A percentile compares a stretch with the other conserved stretches of the same genome.
Conservation (phyloP, 192 early-diverging fungal genomes). For the Allomyces javanicus region DNA sequence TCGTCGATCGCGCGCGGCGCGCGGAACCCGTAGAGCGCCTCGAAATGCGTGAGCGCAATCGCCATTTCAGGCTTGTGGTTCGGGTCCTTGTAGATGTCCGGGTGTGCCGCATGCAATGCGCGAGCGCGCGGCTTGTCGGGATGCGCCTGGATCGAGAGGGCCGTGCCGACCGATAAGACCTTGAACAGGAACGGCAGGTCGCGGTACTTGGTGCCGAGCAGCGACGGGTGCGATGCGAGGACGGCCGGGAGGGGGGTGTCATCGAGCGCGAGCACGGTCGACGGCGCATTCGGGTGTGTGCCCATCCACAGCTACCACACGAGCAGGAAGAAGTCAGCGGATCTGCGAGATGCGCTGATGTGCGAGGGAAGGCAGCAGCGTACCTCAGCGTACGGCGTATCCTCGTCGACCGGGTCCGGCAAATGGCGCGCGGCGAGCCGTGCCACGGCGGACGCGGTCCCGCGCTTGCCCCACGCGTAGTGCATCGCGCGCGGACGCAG, state of each 20-base stretch:
- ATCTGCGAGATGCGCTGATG: neutral
- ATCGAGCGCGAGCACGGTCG: constrained; percentile 20
- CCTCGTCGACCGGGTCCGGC: constrained; percentile 29
- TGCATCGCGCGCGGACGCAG: constrained; percentile 3
- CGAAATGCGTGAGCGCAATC: constrained; percentile 82
- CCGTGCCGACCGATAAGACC: constrained; percentile 67
- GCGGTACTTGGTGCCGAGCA: constrained; percentile 27
- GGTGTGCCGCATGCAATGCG: constrained; percentile 42
- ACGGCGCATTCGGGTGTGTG: constrained; percentile 84
- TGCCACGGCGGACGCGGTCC: constrained; percentile 61
- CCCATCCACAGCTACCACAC: constrained; percentile 79
- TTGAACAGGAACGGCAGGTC: constrained; percentile 98
- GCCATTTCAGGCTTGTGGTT: constrained; percentile 98
- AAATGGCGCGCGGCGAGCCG: constrained; percentile 46
- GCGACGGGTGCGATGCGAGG: constrained; percentile 26
- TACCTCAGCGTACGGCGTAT: constrained; percentile 77
- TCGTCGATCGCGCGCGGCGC: constrained; percentile 53
- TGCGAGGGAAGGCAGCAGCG: neutral
- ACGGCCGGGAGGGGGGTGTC: constrained; percentile 37
- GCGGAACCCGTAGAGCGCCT: constrained; percentile 83
- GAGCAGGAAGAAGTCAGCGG: constrained; percentile 3
- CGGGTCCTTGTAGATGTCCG: constrained; percentile 77
- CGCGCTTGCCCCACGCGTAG: constrained; percentile 95
- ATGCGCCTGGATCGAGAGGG: constrained; percentile 94
- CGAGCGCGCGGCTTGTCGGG: constrained; percentile 79